These are phyloP conservation scores for Penicillium sp. DNA, from an alignment of 2,329 filamentous ascomycete species.

Conservation along the genomic window DNA sequence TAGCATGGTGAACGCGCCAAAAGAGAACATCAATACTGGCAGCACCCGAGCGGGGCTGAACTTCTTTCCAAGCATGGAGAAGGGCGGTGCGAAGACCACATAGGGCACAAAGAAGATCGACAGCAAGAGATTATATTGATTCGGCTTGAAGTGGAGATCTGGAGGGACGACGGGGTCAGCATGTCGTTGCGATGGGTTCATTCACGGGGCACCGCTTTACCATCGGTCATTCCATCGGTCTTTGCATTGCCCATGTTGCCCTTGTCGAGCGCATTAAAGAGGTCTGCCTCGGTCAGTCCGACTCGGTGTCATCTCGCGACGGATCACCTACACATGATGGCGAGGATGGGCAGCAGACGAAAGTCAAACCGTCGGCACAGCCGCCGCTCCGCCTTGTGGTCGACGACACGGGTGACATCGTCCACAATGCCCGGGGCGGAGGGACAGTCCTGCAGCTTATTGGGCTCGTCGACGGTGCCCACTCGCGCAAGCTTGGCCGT, in stretches of 20 bases:
- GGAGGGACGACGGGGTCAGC: slow-evolving; percentile 3
- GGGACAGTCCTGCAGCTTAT: slow-evolving; percentile 19
- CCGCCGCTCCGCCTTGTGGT: slow-evolving; percentile 47
- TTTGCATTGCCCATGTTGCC: slow-evolving; percentile 56
- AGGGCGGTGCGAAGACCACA: slow-evolving; percentile 64
- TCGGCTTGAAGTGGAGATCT: slow-evolving; percentile 56
- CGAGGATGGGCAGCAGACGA: slow-evolving; percentile 55
- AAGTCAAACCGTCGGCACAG: slow-evolving; percentile 55
- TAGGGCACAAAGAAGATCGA: slow-evolving; percentile 74
- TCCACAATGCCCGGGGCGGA: slow-evolving; percentile 22
- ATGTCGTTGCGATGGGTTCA: not conserved
- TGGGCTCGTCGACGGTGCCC: slow-evolving; percentile 16
- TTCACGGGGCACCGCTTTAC: slow-evolving; percentile 20
- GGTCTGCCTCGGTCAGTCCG: slow-evolving; percentile 37
- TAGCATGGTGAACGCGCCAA: slow-evolving; percentile 64
- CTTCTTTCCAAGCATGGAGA: slow-evolving; percentile 66
- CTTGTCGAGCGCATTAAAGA: slow-evolving; percentile 55
- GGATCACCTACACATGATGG: slow-evolving; percentile 51
- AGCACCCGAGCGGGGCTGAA: slow-evolving; percentile 63
- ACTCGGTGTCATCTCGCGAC: not conserved
- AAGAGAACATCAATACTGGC: slow-evolving; percentile 65
- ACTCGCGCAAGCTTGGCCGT: slow-evolving; percentile 15
- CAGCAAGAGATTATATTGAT: slow-evolving; percentile 68
- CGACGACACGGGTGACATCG: slow-evolving; percentile 37
- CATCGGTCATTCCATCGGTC: slow-evolving; percentile 50